phyloP scores from a whole-genome alignment of 2,329 filamentous ascomycete genomes.

The Colletotrichum graminicola region DNA sequence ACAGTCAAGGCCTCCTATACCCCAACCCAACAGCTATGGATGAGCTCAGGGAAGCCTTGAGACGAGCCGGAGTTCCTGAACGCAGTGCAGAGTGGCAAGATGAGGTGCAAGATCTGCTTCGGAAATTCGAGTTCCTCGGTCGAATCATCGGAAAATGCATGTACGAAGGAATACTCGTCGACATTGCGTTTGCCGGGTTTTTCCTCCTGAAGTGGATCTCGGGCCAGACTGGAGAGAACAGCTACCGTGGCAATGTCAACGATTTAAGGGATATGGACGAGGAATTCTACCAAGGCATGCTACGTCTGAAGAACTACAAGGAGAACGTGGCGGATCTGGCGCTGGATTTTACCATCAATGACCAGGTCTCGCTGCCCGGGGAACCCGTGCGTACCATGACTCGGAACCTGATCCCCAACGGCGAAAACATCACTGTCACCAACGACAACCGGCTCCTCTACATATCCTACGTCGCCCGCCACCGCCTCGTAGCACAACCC shows the following conservation, averaged over 20 bases:
- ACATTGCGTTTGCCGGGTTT: conserved; percentile 93
- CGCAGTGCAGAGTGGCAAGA: conserved; percentile 68
- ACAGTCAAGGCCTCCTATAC: conserved; percentile 87
- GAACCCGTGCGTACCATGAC: conserved; percentile 72
- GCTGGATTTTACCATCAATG: conserved; percentile 90
- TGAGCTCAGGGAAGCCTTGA: conserved; percentile 71
- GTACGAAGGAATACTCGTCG: conserved; percentile 95
- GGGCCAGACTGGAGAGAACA: conserved; percentile 70
- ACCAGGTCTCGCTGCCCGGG: conserved; percentile 66
- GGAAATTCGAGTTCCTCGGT: conserved; percentile 90
- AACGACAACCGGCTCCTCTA: conserved; percentile 96
- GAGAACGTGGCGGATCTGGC: conserved; percentile 84
- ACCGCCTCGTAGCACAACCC: conserved; percentile 86
- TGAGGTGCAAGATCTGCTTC: conserved; percentile 71
- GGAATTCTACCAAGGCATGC: conserved; percentile 87
- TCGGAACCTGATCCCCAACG: conserved; percentile 80
- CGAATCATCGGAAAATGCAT: conserved; percentile 95
- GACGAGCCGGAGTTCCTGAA: conserved; percentile 63
- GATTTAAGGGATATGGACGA: conserved; percentile 94
- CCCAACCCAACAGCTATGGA: conserved; percentile 87
- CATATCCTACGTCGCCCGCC: conserved; percentile 89
- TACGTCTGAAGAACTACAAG: conserved; percentile 84
- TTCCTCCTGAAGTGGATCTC: conserved; percentile 96
- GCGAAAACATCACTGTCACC: conserved; percentile 82
- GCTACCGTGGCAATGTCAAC: conserved; percentile 93